phyloP scores from a whole-genome alignment of 768 basidiomycete genomes.

The Russula ochroleuca region DNA sequence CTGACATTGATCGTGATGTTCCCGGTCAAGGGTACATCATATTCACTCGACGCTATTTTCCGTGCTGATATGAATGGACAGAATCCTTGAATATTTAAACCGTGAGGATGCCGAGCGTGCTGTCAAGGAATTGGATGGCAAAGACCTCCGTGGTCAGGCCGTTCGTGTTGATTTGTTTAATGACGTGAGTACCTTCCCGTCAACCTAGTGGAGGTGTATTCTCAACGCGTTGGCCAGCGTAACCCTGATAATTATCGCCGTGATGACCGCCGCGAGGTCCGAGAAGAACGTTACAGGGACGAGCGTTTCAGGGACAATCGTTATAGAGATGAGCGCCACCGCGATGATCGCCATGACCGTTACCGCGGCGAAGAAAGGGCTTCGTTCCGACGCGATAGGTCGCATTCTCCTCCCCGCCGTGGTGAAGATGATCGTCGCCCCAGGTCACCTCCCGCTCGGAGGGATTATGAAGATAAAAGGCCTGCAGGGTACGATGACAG shows the following conservation, averaged over 20 bases:
- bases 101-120: conserved; percentile 91
- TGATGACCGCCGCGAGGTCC: conserved; percentile 64
- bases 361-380: conserved; percentile 47
- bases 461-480: conserved; percentile 81
- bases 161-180: conserved; percentile 70
- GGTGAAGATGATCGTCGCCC: conserved; percentile 75
- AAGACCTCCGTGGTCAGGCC: conserved; percentile 78
- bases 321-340: conserved; percentile 55
- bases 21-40: conserved; percentile 79
- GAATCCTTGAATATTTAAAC: conserved; percentile 85
- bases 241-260: conserved; percentile 73
- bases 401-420: conserved; percentile 70
- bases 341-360: conserved; percentile 36
- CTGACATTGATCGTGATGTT: conserved; percentile 86
- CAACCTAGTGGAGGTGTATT: conserved; percentile 12
- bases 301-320: conserved; percentile 40
- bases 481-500: conserved; percentile 92
- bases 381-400: conserved; percentile 69
- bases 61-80: conserved; percentile 33
- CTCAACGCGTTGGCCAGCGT: conserved; percentile 42
- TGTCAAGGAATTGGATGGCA: conserved; percentile 80
- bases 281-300: conserved; percentile 38
- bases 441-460: conserved; percentile 77
- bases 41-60: conserved; percentile 4
- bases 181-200: conserved; percentile 42